phyloP scores from a whole-genome alignment of 1,139 yeast species.

The Yamadazyma buinensis region DNA sequence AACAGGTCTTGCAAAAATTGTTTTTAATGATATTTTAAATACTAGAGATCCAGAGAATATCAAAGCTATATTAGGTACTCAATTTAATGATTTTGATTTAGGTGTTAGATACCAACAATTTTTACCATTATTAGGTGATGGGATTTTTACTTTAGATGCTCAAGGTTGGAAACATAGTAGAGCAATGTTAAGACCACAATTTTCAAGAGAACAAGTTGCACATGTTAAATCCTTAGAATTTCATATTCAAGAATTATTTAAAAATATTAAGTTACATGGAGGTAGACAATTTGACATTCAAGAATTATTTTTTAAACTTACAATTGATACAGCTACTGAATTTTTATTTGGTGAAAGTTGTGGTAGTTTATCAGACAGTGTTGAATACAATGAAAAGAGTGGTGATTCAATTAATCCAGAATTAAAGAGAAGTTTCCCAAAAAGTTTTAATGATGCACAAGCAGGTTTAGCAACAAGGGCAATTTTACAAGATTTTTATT shows the following conservation, averaged over 20 bases:
- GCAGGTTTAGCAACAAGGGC: slow-evolving; percentile 33
- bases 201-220: slow-evolving; percentile 51
- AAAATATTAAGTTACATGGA: slow-evolving; percentile 21
- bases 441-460: slow-evolving; percentile 41
- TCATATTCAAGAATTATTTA: slow-evolving; percentile 35
- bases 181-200: slow-evolving; percentile 55
- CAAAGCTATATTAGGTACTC: slow-evolving; percentile 34
- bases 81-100: slow-evolving; percentile 47
- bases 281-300: slow-evolving; percentile 42
- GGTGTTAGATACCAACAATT: slow-evolving; percentile 44
- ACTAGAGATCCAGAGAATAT: slow-evolving; percentile 36
- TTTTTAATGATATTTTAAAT: slow-evolving; percentile 10
- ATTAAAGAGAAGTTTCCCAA: slow-evolving; percentile 32
- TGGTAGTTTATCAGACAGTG: slow-evolving; percentile 29
- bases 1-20: slow-evolving; percentile 7
- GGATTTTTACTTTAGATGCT: slow-evolving; percentile 54
- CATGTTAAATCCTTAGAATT: slow-evolving; percentile 45
- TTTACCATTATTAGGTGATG: slow-evolving; percentile 46
- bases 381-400: slow-evolving; percentile 14
- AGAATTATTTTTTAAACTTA: slow-evolving; percentile 42
- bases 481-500: slow-evolving; percentile 32
- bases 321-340: slow-evolving; percentile 57
- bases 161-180: slow-evolving; percentile 56
- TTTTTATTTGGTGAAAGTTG: slow-evolving; percentile 55
- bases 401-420: slow-evolving; percentile 14